Evolutionary conservation across 306 rosid genomes (phyloP).

Genomic region (Alnus rubra): DNA sequence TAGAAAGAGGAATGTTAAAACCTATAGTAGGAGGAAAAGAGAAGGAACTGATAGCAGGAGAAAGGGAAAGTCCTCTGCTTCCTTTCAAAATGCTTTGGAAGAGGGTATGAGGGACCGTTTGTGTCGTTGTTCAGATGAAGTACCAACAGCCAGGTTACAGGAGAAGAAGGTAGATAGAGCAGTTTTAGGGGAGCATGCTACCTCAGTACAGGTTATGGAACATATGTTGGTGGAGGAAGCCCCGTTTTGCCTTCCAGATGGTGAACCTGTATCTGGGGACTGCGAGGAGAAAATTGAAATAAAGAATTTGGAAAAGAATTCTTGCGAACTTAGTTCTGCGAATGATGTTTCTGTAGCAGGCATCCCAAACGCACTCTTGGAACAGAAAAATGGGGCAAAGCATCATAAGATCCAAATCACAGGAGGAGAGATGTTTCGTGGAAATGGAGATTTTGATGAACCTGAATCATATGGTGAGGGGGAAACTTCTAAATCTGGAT

Average conservation of each 20-base stretch:
- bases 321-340: constrained; percentile 12
- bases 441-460: constrained; percentile 9
- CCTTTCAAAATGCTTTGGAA: constrained; percentile 21
- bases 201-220: constrained; percentile 20
- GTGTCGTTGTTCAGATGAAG: constrained; percentile 22
- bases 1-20: background rate
- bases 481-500: background rate
- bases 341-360: constrained; percentile 20
- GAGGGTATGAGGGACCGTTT: constrained; percentile 25
- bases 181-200: constrained; percentile 26
- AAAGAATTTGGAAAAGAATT: constrained; percentile 11
- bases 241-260: constrained; percentile 10
- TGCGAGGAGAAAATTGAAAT: constrained; percentile 20
- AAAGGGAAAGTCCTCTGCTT: constrained; percentile 6
- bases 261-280: constrained; percentile 23
- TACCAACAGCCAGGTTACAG: constrained; percentile 15
- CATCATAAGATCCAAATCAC: constrained; percentile 20
- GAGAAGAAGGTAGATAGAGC: constrained; percentile 18
- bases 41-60: background rate
- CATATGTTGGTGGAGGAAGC: constrained; percentile 10
- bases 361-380: constrained; percentile 24
- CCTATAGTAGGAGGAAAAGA: constrained; percentile 22
- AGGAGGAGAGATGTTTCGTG: constrained; percentile 17
- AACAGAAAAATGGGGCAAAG: constrained; percentile 30
- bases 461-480: background rate